phyloP scores from a whole-genome alignment of 2,329 filamentous ascomycete species.

The Cercospora berteroae region DNA sequence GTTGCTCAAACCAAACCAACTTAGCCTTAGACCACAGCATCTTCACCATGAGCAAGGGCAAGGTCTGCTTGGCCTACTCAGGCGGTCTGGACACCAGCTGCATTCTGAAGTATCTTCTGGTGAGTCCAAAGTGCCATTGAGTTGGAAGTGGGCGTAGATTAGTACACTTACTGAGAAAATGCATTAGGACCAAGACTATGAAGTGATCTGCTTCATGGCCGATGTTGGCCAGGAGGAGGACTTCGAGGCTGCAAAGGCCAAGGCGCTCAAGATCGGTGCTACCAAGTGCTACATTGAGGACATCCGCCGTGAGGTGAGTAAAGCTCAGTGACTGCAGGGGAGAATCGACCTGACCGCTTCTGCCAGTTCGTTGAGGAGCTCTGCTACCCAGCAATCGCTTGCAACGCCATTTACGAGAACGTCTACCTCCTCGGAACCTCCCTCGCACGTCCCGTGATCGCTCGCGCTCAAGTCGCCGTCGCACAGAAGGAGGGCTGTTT shows the following conservation, averaged over 20 bases:
- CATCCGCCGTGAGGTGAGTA: constrained; percentile 53
- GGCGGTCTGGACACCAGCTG: constrained; percentile 61
- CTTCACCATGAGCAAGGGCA: constrained; percentile 30
- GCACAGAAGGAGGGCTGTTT: constrained; percentile 61
- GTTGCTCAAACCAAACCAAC: background rate
- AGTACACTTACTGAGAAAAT: background rate
- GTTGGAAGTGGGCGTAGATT: constrained; percentile 15
- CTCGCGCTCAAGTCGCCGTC: constrained; percentile 63
- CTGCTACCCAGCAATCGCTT: constrained; percentile 76
- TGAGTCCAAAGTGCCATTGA: constrained; percentile 31
- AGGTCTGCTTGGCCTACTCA: constrained; percentile 52
- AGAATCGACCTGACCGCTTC: background rate
- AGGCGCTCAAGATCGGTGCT: constrained; percentile 69
- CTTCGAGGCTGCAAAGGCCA: constrained; percentile 68
- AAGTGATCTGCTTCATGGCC: constrained; percentile 67
- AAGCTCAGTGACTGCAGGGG: background rate
- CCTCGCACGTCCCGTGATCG: constrained; percentile 69
- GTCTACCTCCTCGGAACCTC: constrained; percentile 57
- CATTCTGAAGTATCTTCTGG: constrained; percentile 49
- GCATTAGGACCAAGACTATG: constrained; percentile 53
- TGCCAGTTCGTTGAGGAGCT: constrained; percentile 70
- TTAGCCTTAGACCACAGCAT: background rate
- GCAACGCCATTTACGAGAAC: constrained; percentile 61
- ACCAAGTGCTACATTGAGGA: constrained; percentile 62
- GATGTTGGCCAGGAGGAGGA: constrained; percentile 65